Conservation (phyloP, 1,284 basidiomycete species). For the Stygiomarasmius scandens region DNA sequence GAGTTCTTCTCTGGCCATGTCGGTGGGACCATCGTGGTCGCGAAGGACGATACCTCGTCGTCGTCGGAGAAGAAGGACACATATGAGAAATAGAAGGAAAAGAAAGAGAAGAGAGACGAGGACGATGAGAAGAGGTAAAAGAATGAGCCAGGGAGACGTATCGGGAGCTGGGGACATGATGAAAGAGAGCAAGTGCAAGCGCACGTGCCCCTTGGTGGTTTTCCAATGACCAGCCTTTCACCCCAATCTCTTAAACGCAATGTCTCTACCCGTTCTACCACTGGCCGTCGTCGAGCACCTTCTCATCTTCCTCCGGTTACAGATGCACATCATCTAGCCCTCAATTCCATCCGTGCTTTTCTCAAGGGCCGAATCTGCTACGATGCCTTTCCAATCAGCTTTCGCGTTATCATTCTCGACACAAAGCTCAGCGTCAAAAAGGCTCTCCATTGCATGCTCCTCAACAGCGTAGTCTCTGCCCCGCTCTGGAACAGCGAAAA, state of each 20-base stretch:
- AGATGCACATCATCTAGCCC: constrained; percentile 74
- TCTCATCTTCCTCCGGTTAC: constrained; percentile 65
- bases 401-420: constrained; percentile 95
- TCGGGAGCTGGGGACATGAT: constrained; percentile 32
- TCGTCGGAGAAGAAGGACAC: constrained; percentile 81
- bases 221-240: constrained; percentile 12
- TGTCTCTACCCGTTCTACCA: constrained; percentile 44
- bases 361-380: constrained; percentile 87
- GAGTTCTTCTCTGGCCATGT: constrained; percentile 89
- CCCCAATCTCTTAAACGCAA: constrained; percentile 30
- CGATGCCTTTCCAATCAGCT: constrained; percentile 96
- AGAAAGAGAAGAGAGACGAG: constrained; percentile 92
- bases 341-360: constrained; percentile 80
- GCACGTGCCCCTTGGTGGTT: too few relatives aligned
- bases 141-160: constrained; percentile 71
- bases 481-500: constrained; percentile 97
- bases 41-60: constrained; percentile 81
- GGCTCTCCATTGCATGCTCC: constrained; percentile 85
- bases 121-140: constrained; percentile 90
- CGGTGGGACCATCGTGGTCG: constrained; percentile 91
- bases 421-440: constrained; percentile 93
- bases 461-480: constrained; percentile 95
- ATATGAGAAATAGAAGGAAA: constrained; percentile 86
- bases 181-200: too few relatives aligned
- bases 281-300: constrained; percentile 48